These are phyloP conservation scores for Elsinoe ampelina DNA, from an alignment of 2,329 filamentous ascomycete species.

Conservation along the genomic window DNA sequence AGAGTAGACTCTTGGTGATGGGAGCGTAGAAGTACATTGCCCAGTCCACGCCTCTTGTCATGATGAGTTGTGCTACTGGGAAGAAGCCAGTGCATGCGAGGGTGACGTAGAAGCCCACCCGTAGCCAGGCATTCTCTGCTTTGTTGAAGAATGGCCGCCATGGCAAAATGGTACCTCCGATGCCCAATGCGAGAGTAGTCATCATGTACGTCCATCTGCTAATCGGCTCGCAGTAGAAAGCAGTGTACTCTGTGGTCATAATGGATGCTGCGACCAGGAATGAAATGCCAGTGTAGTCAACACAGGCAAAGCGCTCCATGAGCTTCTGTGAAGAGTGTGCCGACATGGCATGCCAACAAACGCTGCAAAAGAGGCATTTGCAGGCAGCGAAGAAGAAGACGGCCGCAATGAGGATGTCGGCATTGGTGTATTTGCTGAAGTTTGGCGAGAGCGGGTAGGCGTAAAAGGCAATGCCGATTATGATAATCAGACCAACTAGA, in stretches of 20 bases:
- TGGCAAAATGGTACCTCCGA: constrained; percentile 81
- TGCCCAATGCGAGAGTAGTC: constrained; percentile 68
- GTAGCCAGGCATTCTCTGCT: constrained; percentile 81
- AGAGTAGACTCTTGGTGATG: constrained; percentile 72
- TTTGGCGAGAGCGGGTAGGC: constrained; percentile 85
- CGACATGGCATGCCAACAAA: constrained; percentile 98
- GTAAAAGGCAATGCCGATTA: constrained; percentile 84
- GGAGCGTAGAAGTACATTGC: constrained; percentile 85
- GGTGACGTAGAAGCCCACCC: constrained; percentile 83
- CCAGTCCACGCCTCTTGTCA: constrained; percentile 68
- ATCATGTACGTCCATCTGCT: constrained; percentile 81
- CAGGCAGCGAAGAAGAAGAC: constrained; percentile 94
- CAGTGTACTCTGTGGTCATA: constrained; percentile 96
- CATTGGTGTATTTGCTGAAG: constrained; percentile 76
- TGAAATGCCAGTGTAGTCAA: constrained; percentile 97
- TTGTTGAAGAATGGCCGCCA: constrained; percentile 97
- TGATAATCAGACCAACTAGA: constrained; percentile 75
- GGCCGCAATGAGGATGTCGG: constrained; percentile 82
- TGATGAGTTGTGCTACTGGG: constrained; percentile 73
- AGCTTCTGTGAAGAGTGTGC: constrained; percentile 82
- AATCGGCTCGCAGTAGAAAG: constrained; percentile 92
- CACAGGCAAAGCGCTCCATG: constrained; percentile 91
- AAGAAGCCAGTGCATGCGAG: constrained; percentile 82
- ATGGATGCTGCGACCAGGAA: constrained; percentile 91
- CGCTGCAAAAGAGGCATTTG: constrained; percentile 90